Evolutionary conservation across 345 rosid species (phyloP).

Genomic region (Syzygium aqueum): DNA sequence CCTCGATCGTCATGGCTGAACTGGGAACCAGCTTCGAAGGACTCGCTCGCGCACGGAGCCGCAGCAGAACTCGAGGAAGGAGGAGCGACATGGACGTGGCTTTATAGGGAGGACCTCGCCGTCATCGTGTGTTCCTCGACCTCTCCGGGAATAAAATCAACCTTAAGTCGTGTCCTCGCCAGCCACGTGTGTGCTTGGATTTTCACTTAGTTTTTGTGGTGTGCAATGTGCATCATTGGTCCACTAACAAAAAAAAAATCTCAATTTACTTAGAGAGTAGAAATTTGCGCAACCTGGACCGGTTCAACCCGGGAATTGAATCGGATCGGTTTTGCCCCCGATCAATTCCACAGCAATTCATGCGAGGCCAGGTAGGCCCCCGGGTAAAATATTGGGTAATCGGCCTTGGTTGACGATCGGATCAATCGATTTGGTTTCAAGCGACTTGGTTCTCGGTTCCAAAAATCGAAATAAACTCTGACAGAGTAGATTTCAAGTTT

Average conservation of each 20-base stretch:
- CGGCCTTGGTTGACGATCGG: neutral
- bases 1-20: constrained; percentile 44
- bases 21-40: neutral
- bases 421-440: accelerated
- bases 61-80: neutral
- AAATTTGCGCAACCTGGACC: neutral
- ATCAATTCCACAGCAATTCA: accelerated
- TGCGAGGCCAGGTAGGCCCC: accelerated
- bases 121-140: neutral
- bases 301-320: neutral
- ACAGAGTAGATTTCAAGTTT: neutral
- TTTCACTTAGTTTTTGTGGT: constrained; percentile 17
- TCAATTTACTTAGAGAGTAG: neutral
- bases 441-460: accelerated
- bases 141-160: neutral
- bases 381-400: accelerated
- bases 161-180: neutral
- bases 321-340: accelerated
- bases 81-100: neutral
- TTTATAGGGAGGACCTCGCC: neutral
- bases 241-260: neutral
- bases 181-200: constrained; percentile 17
- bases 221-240: neutral
- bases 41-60: neutral
- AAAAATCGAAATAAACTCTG: accelerated